Evolutionary conservation across 495 filamentous ascomycete species (phyloP).

Genomic region (Talaromyces borbonicus): DNA sequence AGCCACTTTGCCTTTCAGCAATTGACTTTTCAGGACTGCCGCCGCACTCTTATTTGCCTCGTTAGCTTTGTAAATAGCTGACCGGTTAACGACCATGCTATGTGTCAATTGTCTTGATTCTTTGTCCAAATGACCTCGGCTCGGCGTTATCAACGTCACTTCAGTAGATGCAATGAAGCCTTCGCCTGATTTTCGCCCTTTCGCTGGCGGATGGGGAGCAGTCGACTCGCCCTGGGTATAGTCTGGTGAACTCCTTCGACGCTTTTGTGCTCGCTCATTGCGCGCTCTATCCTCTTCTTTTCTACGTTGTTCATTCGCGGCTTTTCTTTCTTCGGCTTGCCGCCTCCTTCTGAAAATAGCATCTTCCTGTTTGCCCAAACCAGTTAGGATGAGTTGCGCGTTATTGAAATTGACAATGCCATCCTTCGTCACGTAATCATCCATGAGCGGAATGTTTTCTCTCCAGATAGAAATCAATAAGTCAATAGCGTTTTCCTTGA

Average conservation of each 20-base stretch:
- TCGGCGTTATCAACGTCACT: conserved; percentile 48
- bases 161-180: conserved; percentile 18
- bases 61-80: conserved; percentile 65
- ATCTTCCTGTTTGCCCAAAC: conserved; percentile 89
- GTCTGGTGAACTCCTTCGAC: conserved; percentile 35
- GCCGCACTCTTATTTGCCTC: conserved; percentile 91
- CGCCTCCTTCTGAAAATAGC: conserved; percentile 82
- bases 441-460: conserved; percentile 85
- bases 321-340: conserved; percentile 70
- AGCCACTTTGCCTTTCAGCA: conserved; percentile 41
- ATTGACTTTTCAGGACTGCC: conserved; percentile 72
- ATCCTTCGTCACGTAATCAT: conserved; percentile 90
- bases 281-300: conserved; percentile 55
- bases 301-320: conserved; percentile 66
- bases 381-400: conserved; percentile 80
- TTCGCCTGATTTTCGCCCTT: conserved; percentile 19
- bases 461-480: conserved; percentile 92
- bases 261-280: conserved; percentile 37
- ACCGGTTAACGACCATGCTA: conserved; percentile 78
- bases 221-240: conserved; percentile 19
- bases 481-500: conserved; percentile 94
- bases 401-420: conserved; percentile 79
- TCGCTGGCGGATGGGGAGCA: conserved; percentile 15
- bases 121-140: conserved; percentile 46
- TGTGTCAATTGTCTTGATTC: conserved; percentile 61